Evolutionary conservation across 805 yeast genomes (phyloP), one percentile per base, ranked within the genome.

Genomic region (Wickerhamomyces kurtzmanii): DNA sequence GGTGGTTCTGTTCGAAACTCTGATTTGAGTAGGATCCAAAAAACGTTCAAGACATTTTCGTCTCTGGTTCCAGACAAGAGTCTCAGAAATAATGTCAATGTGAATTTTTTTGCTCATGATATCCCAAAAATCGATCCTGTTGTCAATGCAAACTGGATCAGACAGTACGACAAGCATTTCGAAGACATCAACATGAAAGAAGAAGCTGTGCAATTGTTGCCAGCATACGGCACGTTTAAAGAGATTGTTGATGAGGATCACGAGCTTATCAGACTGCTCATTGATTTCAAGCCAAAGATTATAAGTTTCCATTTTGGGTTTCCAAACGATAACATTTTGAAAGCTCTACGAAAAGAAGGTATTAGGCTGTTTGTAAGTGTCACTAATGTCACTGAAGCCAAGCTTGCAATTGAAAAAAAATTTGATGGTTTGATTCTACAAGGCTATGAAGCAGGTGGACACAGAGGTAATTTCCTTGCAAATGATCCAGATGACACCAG

Each of bases 381-480:
- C 0, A 72, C 78, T 0, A 59, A 59, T 12, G 39, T 59, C 0
- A 39, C 42, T 1, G 79, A 73, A 37, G 69, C 67, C 1, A 17
- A 37, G 12, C 20, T 42, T 24, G 45, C 56, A 17, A 17, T 43
- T 3, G 40, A 45, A 0, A 31, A 44, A 0, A 60, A 60, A 0
- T 59, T 62, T 6, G 73, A 71, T 43, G 76, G 68, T 2, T 45
- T 73, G 4, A 52, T 65, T 6, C 55, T 62, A 15, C 82, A 75
- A 44, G 80, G 80, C 0, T 56, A 55, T 43, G 80, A 72, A 38
- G 81, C 81, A 4, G 81, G 81, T 15, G 81, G 81, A 0, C 81
- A 74, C 41, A 49, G 81, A 12, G 79, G 79, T 3, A 63, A 57
- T 36, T 65, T 61, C 28, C 38, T 22, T 7, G 35, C 38, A 5